Conservation (phyloP, 2,329 filamentous ascomycete species). For the Exophiala oligosperma region DNA sequence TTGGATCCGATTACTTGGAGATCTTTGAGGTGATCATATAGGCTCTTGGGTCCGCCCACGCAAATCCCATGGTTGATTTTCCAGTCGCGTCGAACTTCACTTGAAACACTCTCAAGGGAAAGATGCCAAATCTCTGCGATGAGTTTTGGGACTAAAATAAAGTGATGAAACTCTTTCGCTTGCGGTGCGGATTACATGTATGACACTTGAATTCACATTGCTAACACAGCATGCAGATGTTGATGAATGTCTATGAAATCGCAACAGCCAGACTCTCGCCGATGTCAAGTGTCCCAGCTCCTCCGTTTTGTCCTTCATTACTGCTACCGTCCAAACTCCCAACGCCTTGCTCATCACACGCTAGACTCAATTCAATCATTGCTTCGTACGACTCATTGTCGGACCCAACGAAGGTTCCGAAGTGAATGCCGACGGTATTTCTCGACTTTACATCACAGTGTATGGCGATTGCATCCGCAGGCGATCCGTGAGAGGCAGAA, state of each 20-base stretch:
- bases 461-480: slow-evolving; percentile 49
- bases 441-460: slow-evolving; percentile 48
- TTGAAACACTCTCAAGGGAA: too few relatives aligned
- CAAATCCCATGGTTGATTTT: too few relatives aligned
- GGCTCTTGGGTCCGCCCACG: too few relatives aligned
- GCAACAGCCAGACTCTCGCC: slow-evolving; percentile 18
- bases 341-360: slow-evolving; percentile 8
- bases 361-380: slow-evolving; percentile 14
- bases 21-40: too few relatives aligned
- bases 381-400: slow-evolving; percentile 20
- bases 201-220: too few relatives aligned
- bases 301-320: slow-evolving; percentile 3
- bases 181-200: too few relatives aligned
- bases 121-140: too few relatives aligned
- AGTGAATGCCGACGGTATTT: slow-evolving; percentile 53
- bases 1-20: too few relatives aligned
- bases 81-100: too few relatives aligned
- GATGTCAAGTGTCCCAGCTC: slow-evolving; percentile 18
- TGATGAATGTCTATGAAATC: background rate
- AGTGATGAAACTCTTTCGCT: too few relatives aligned
- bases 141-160: too few relatives aligned
- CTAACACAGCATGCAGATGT: too few relatives aligned
- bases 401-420: slow-evolving; percentile 39
- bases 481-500: slow-evolving; percentile 47
- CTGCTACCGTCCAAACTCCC: slow-evolving; percentile 1